Conservation (phyloP, 2,329 filamentous ascomycete species). For the Ambrosiella cleistominuta region DNA sequence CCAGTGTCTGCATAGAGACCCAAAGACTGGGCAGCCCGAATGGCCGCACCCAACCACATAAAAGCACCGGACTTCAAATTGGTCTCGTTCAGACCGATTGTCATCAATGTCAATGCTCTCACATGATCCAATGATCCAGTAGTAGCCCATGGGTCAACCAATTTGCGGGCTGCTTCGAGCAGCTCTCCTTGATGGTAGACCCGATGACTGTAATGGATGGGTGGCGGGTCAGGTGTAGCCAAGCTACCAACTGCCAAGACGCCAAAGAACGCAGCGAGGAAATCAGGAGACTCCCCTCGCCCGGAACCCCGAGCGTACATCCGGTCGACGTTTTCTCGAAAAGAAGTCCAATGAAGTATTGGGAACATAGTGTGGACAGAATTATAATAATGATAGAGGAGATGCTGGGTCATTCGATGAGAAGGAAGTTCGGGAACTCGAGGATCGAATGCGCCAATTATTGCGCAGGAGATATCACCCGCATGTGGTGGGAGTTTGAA, state of each 20-base stretch:
- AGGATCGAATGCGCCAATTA: conserved; percentile 26
- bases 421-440: conserved; percentile 51
- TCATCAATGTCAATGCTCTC: conserved; percentile 52
- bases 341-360: conserved; percentile 74
- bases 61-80: conserved; percentile 75
- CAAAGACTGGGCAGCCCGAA: conserved; percentile 67
- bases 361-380: conserved; percentile 69
- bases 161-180: conserved; percentile 50
- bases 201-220: conserved; percentile 24
- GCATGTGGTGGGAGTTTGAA: conserved; percentile 12
- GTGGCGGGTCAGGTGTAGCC: conserved; percentile 41
- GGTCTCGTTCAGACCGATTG: conserved; percentile 67
- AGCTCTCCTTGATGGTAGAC: conserved; percentile 40
- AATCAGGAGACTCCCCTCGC: conserved; percentile 39
- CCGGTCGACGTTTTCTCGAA: conserved; percentile 57
- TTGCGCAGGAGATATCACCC: conserved; percentile 11
- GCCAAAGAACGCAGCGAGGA: conserved; percentile 65
- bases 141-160: conserved; percentile 69
- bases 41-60: conserved; percentile 66
- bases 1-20: conserved; percentile 62
- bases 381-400: conserved; percentile 59
- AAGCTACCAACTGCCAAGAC: conserved; percentile 70
- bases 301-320: conserved; percentile 50
- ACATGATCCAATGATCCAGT: conserved; percentile 60
- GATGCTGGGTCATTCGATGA: conserved; percentile 48